phyloP scores from a whole-genome alignment of 352 stramenopile genomes.

The Phytophthora cajani region DNA sequence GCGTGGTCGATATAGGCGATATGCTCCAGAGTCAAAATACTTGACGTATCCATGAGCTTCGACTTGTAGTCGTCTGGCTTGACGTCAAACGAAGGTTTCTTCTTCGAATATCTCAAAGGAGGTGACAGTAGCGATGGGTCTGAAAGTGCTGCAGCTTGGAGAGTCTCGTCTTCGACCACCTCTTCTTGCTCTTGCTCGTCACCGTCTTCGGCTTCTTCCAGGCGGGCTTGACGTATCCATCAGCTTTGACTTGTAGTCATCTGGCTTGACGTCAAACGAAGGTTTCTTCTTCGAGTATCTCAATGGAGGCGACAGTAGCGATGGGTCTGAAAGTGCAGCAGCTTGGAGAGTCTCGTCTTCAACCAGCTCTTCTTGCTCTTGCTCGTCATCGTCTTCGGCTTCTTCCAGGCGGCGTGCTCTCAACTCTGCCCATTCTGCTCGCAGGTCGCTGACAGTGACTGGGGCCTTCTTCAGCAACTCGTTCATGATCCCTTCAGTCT shows the following conservation, averaged over 20 bases:
- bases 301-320: constrained; percentile 28
- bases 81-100: constrained; percentile 66
- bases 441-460: constrained; percentile 67
- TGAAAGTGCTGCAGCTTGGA: constrained; percentile 28
- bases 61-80: constrained; percentile 69
- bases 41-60: constrained; percentile 78
- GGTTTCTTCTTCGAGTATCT: constrained; percentile 49
- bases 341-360: constrained; percentile 42
- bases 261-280: constrained; percentile 62
- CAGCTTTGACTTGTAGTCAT: constrained; percentile 82
- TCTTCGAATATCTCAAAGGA: constrained; percentile 36
- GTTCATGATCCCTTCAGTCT: constrained; percentile 71
- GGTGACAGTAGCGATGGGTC: constrained; percentile 27
- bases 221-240: constrained; percentile 49
- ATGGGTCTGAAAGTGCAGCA: constrained; percentile 21
- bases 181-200: constrained; percentile 31
- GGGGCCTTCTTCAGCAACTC: constrained; percentile 73
- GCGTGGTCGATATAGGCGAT: constrained; percentile 74
- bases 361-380: constrained; percentile 22
- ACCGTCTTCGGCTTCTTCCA: constrained; percentile 31
- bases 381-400: constrained; percentile 35
- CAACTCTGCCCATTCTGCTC: constrained; percentile 67
- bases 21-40: constrained; percentile 76
- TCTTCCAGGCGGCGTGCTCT: constrained; percentile 38
- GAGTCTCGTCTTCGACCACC: constrained; percentile 35